Conservation (phyloP, 1,139 yeast genomes). For the Yamadazyma sp. region DNA sequence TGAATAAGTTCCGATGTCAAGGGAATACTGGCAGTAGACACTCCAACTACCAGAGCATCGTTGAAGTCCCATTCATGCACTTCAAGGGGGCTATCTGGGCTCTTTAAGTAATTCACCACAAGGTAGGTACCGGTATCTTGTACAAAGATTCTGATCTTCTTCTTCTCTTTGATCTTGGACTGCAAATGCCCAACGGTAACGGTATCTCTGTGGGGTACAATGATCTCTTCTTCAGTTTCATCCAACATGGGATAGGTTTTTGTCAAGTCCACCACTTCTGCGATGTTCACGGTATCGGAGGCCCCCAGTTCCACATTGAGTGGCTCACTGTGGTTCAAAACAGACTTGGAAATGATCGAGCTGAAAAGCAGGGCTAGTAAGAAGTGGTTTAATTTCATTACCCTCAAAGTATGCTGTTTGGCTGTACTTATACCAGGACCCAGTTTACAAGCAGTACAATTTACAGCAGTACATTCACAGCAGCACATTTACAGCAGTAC, state of each 20-base stretch:
- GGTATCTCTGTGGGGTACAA: slow-evolving; percentile 4
- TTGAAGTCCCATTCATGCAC: slow-evolving; percentile 14
- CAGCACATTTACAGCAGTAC: no score
- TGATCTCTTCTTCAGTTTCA: slow-evolving; percentile 8
- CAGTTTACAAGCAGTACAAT: no score
- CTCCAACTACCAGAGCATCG: slow-evolving; percentile 4
- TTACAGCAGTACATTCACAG: no score
- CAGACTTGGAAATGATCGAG: no score
- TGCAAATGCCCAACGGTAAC: slow-evolving; percentile 7
- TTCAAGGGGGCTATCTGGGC: slow-evolving; percentile 1
- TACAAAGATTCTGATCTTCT: slow-evolving; percentile 6
- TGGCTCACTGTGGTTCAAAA: no score
- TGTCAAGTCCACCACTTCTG: slow-evolving; percentile 9
- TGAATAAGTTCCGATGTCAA: slow-evolving; percentile 12
- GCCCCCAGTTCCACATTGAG: no score
- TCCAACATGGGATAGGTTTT: slow-evolving; percentile 9
- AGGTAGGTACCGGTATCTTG: slow-evolving; percentile 10
- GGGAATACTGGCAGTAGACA: slow-evolving; percentile 3
- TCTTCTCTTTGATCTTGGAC: slow-evolving; percentile 1
- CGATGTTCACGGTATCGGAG: no score
- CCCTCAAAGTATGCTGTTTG: no score
- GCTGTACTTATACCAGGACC: no score
- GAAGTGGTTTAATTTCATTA: no score
- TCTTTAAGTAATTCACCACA: slow-evolving; percentile 4
- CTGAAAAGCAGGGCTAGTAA: no score